phyloP scores from a whole-genome alignment of 2,329 filamentous ascomycete species.

The Trichoderma sp. region DNA sequence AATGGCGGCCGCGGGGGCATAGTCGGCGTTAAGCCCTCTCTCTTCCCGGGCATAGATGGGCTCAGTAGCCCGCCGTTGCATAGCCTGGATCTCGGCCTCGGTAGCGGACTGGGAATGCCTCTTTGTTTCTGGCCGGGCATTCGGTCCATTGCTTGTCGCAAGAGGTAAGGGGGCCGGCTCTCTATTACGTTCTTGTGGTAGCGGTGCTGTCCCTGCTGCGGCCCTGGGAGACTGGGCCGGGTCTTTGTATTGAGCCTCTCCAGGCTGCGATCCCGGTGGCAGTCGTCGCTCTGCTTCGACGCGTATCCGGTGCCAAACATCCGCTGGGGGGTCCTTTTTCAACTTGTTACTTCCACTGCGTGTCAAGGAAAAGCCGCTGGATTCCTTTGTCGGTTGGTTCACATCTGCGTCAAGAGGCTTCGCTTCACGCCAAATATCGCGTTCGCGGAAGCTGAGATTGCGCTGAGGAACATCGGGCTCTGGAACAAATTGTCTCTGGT shows the following conservation, averaged over 20 bases:
- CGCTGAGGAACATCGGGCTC: constrained; percentile 45
- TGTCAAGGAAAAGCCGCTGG: constrained; percentile 39
- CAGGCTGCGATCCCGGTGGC: constrained; percentile 16
- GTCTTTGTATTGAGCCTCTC: background rate
- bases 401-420: constrained; percentile 32
- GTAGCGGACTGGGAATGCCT: background rate
- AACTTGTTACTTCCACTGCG: constrained; percentile 58
- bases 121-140: background rate
- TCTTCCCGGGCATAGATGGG: constrained; percentile 30
- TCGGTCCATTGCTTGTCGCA: background rate
- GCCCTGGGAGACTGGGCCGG: background rate
- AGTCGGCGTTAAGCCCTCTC: constrained; percentile 28
- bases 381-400: constrained; percentile 28
- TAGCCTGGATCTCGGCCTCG: constrained; percentile 20
- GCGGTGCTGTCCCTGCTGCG: constrained; percentile 12
- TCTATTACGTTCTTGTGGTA: constrained; percentile 29
- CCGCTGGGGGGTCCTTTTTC: constrained; percentile 55
- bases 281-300: constrained; percentile 41
- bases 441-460: constrained; percentile 60
- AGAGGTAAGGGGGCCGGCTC: constrained; percentile 32
- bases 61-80: constrained; percentile 33
- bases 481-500: constrained; percentile 24
- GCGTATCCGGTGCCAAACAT: constrained; percentile 45
- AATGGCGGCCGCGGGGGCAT: constrained; percentile 26
- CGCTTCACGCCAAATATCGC: constrained; percentile 46